phyloP scores from a whole-genome alignment of 306 rosid genomes.

The Acacia crassicarpa region DNA sequence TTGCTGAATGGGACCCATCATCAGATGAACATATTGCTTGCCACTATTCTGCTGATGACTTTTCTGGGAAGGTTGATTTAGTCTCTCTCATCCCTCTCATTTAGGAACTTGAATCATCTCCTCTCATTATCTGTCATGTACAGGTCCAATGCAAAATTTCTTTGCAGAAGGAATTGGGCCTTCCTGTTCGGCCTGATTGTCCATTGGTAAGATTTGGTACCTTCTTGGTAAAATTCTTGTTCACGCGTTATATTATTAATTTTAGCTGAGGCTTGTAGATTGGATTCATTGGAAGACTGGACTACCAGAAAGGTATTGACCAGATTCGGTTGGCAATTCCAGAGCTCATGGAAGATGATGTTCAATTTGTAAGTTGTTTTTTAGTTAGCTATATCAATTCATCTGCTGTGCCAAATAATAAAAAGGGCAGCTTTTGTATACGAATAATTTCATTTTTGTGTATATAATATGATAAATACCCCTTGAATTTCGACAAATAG shows the following conservation, averaged over 20 bases:
- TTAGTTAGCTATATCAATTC: conserved; percentile 11
- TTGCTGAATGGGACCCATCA: conserved; percentile 78
- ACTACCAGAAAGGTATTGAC: conserved; percentile 89
- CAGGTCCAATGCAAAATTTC: conserved; percentile 74
- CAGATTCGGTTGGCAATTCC: conserved; percentile 64
- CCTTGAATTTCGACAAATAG: conserved; percentile 19
- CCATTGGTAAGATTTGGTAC: conserved; percentile 64
- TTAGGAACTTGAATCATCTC: conserved; percentile 22
- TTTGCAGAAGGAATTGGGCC: conserved; percentile 80
- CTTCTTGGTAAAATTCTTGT: neutral
- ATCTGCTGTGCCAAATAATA: neutral
- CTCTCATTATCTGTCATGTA: conserved; percentile 21
- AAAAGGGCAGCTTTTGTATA: neutral
- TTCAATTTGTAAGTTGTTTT: conserved; percentile 76
- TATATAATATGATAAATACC: neutral
- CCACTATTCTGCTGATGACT: conserved; percentile 65
- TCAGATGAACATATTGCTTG: conserved; percentile 61
- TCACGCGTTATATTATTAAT: conserved; percentile 23
- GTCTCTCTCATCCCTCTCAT: conserved; percentile 5
- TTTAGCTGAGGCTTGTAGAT: conserved; percentile 51
- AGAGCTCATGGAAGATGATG: conserved; percentile 72
- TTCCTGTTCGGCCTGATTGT: conserved; percentile 68
- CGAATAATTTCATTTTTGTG: conserved; percentile 27
- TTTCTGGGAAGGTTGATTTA: conserved; percentile 71
- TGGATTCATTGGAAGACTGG: conserved; percentile 88